Conservation (phyloP, 164 flowering plant genomes). For the Pachysandra terminalis region DNA sequence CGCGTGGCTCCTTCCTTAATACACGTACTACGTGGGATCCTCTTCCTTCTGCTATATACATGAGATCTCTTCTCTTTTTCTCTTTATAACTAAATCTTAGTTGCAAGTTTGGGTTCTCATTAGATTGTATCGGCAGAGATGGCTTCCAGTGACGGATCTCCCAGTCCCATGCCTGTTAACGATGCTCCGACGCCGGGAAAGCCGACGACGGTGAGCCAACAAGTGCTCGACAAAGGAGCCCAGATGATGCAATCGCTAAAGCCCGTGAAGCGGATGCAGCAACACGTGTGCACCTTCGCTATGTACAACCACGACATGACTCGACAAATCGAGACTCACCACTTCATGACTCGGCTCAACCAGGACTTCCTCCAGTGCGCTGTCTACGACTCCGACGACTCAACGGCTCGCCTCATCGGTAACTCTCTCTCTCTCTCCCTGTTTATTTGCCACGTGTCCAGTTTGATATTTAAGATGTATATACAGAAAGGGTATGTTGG, state of each 20-base stretch:
- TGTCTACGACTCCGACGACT: constrained; percentile 69
- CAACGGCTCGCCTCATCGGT: constrained; percentile 72
- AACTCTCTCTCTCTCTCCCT: neutral
- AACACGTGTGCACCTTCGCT: constrained; percentile 79
- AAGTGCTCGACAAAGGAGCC: constrained; percentile 62
- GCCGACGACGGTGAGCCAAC: constrained; percentile 38
- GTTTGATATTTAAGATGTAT: too few species aligned
- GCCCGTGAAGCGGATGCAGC: constrained; percentile 64
- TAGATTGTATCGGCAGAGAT: constrained; percentile 6
- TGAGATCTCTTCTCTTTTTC: neutral
- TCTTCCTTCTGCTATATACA: too few species aligned
- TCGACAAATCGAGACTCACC: constrained; percentile 92
- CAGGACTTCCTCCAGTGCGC: constrained; percentile 93
- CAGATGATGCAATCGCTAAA: constrained; percentile 69
- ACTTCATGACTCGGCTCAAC: constrained; percentile 54
- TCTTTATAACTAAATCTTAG: too few species aligned
- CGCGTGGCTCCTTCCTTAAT: too few species aligned
- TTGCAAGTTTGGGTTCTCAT: too few species aligned
- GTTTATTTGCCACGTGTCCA: too few species aligned
- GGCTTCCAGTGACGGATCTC: constrained; percentile 52
- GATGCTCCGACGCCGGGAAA: constrained; percentile 43
- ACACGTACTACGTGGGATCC: too few species aligned
- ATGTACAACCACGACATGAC: constrained; percentile 71
- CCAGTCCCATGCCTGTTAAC: constrained; percentile 18
- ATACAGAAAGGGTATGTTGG: neutral